These are phyloP conservation scores for Dictyostelium brefeldianum DNA, from an alignment of 78 protist species.

Conservation along the genomic window DNA sequence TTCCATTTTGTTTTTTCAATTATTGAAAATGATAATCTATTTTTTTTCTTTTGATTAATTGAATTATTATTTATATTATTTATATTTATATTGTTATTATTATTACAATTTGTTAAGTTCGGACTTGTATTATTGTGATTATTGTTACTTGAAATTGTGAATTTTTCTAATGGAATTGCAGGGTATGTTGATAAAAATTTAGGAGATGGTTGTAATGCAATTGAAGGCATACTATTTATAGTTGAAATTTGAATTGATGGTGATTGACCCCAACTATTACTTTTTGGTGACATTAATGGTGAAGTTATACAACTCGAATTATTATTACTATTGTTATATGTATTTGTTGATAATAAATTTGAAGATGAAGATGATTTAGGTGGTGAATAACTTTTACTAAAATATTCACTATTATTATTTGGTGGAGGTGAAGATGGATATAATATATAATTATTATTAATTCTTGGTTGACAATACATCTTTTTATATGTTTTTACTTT, in stretches of 20 bases:
- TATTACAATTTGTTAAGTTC: too few relatives aligned
- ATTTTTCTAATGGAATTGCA: background rate
- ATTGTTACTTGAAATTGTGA: background rate
- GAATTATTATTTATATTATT: background rate
- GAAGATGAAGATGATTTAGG: background rate
- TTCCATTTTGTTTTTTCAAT: conserved; percentile 5
- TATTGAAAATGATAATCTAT: conserved; percentile 4
- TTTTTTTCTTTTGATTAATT: conserved; percentile 1
- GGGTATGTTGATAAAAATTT: background rate
- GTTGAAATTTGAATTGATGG: background rate
- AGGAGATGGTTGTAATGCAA: background rate
- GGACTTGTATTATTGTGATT: background rate
- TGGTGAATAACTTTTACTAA: background rate
- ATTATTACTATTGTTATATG: background rate
- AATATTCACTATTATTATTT: background rate
- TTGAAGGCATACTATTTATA: background rate
- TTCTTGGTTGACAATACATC: conserved; percentile 12
- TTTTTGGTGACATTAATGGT: background rate
- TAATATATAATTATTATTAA: conserved; percentile 13
- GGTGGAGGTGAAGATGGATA: conserved; percentile 20
- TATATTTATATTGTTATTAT: too few relatives aligned
- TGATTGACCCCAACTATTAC: background rate
- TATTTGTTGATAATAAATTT: background rate
- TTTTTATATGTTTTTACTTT: background rate
- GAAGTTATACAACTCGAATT: background rate